phyloP scores from a whole-genome alignment of 2,329 filamentous ascomycete genomes.

The Alternaria metachromatica region DNA sequence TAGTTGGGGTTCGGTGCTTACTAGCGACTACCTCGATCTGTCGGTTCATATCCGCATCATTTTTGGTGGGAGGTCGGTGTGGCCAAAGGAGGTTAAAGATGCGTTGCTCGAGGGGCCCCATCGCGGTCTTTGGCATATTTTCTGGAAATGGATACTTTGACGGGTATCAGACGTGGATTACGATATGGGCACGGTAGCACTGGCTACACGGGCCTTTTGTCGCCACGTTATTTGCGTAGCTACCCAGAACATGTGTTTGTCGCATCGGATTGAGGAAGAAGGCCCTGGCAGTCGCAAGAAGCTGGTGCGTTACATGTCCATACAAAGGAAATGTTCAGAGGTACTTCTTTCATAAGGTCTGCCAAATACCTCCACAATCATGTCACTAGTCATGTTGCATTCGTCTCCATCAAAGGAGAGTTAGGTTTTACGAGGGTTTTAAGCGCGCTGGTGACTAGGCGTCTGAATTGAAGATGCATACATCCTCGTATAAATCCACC shows the following conservation, averaged over 20 bases:
- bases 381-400: neutral
- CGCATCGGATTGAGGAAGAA: neutral
- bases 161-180: neutral
- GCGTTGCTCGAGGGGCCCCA: neutral
- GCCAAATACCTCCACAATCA: neutral
- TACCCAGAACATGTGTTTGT: neutral
- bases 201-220: neutral
- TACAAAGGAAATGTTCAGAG: neutral
- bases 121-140: neutral
- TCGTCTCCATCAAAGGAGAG: neutral
- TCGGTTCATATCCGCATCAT: neutral
- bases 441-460: neutral
- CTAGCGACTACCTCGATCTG: neutral
- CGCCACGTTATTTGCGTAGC: neutral
- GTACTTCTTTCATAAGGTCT: neutral
- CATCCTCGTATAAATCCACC: neutral
- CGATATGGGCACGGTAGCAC: neutral
- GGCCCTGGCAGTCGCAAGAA: neutral
- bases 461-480: neutral
- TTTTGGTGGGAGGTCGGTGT: neutral
- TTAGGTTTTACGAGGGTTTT: neutral
- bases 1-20: neutral
- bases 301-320: neutral
- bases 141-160: neutral
- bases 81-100: neutral